Percentiles rank a stretch among this genome's conserved stretches.
phyloP scores from a whole-genome alignment of 2,329 filamentous ascomycete species.

The Cladophialophora psammophila region DNA sequence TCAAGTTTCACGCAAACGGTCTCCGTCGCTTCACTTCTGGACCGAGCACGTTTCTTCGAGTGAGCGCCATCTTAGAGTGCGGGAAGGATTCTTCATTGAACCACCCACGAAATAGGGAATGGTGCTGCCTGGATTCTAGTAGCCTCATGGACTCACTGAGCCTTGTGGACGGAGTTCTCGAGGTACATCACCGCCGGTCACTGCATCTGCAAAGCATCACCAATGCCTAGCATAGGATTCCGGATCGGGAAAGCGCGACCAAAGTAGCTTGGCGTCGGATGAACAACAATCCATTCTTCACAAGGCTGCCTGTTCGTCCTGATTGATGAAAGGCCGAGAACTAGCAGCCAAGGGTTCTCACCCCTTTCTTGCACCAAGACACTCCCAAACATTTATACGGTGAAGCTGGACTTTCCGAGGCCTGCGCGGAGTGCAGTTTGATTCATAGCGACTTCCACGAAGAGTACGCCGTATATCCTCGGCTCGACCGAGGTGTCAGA shows the following conservation, averaged over 20 bases:
- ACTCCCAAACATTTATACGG: neutral
- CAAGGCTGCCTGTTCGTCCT: neutral
- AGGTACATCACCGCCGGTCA: neutral
- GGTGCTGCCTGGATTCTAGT: conserved; percentile 4
- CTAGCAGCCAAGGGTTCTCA: neutral
- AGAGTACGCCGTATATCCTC: neutral
- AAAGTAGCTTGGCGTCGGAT: conserved; percentile 10
- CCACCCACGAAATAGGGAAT: neutral
- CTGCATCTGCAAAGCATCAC: neutral
- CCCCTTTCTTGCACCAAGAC: neutral
- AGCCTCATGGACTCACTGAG: neutral
- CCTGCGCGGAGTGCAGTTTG: neutral
- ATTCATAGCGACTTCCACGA: neutral
- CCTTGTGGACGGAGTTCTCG: neutral
- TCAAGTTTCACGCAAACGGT: neutral
- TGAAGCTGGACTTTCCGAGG: neutral
- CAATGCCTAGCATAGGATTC: neutral
- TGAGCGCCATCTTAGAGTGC: neutral
- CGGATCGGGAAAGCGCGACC: conserved; percentile 10
- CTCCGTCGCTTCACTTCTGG: neutral
- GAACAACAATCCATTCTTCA: conserved; percentile 6
- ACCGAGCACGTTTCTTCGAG: conserved; percentile 12
- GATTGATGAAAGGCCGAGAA: neutral
- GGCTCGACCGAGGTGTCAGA: neutral
- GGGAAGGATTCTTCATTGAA: neutral